Conservation (phyloP, 1,284 basidiomycete genomes). For the Ganoderma lingzhi region DNA sequence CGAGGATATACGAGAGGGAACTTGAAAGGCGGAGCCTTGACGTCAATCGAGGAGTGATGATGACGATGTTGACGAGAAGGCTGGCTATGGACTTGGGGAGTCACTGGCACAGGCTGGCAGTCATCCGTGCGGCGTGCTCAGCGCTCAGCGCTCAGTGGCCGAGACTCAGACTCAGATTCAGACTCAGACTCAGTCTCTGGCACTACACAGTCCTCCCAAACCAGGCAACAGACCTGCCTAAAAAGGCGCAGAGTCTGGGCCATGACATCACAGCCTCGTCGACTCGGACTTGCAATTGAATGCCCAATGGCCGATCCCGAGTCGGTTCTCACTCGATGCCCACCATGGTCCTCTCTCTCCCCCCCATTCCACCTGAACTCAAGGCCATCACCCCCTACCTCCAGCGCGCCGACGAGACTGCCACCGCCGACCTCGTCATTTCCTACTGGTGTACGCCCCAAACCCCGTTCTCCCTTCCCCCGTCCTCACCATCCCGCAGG, state of each 20-base stretch:
- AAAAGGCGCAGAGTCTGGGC: neutral
- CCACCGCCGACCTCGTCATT: constrained; percentile 83
- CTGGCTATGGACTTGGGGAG: too few species aligned
- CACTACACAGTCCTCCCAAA: neutral
- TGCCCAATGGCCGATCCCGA: constrained; percentile 16
- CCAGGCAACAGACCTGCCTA: constrained; percentile 6
- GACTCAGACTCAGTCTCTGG: too few species aligned
- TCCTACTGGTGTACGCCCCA: constrained; percentile 89
- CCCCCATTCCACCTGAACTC: constrained; percentile 63
- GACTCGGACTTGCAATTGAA: neutral
- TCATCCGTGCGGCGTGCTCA: too few species aligned
- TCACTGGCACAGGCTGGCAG: too few species aligned
- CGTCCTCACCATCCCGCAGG: constrained; percentile 52
- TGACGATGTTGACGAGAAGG: too few species aligned
- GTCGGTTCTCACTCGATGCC: neutral
- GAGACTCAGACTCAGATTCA: too few species aligned
- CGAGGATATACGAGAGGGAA: too few species aligned
- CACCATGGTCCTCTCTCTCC: constrained; percentile 55
- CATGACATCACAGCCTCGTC: constrained; percentile 28
- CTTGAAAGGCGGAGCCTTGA: too few species aligned
- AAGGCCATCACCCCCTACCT: constrained; percentile 80
- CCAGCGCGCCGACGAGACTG: constrained; percentile 90
- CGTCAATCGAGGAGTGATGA: too few species aligned
- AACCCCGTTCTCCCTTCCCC: constrained; percentile 16
- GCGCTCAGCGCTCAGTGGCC: too few species aligned